Evolutionary conservation across 2,329 filamentous ascomycete genomes (phyloP).

Genomic region (Fusarium sp.): DNA sequence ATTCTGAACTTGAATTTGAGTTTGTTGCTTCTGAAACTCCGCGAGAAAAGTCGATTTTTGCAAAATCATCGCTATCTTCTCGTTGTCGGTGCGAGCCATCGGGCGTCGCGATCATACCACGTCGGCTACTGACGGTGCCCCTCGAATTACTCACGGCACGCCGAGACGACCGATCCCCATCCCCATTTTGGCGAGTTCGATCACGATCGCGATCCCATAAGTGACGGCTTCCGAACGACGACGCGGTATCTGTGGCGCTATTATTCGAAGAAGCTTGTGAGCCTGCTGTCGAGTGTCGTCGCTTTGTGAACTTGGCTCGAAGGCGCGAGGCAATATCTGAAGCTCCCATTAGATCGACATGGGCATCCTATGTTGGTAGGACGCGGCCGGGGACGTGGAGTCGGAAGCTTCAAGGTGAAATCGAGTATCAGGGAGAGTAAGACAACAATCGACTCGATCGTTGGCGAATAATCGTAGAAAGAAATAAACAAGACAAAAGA

Average conservation of each 20-base stretch:
- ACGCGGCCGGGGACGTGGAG: constrained; percentile 24
- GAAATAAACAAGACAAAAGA: constrained; percentile 15
- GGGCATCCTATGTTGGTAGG: constrained; percentile 27
- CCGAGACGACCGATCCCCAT: constrained; percentile 34
- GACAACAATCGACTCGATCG: constrained; percentile 17
- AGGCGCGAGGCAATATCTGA: constrained; percentile 61
- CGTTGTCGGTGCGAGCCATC: constrained; percentile 28
- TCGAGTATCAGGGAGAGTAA: constrained; percentile 26
- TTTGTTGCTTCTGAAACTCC: constrained; percentile 30
- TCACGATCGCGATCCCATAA: constrained; percentile 45
- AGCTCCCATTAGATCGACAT: constrained; percentile 55
- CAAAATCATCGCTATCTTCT: constrained; percentile 25
- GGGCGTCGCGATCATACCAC: constrained; percentile 35
- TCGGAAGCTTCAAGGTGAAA: constrained; percentile 16
- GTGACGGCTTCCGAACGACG: constrained; percentile 44
- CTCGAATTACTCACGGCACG: constrained; percentile 42
- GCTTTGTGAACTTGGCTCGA: constrained; percentile 60
- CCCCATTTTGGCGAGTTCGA: constrained; percentile 34
- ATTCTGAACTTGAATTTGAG: constrained; percentile 25
- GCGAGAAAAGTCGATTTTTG: constrained; percentile 18
- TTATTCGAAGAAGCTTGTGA: constrained; percentile 54
- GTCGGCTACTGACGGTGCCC: constrained; percentile 38
- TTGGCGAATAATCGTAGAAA: background rate
- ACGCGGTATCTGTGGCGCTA: constrained; percentile 39
- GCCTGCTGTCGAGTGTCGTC: constrained; percentile 56